Evolutionary conservation across 495 filamentous ascomycete genomes (phyloP), one percentile per base, ranked within the genome.

Genomic region (Podospora pseudocomata): DNA sequence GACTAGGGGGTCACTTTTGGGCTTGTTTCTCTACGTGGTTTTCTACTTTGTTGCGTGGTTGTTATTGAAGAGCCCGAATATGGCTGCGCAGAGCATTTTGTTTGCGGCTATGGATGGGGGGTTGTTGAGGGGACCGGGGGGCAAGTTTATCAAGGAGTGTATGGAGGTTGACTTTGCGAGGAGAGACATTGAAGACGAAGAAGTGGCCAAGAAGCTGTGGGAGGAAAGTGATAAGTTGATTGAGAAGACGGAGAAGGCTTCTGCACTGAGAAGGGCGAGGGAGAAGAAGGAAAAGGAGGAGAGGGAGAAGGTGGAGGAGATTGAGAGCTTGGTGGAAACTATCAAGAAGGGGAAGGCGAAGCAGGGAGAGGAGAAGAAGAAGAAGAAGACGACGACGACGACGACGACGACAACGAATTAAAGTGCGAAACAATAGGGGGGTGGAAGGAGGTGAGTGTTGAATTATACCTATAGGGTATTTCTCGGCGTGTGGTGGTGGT

Each of bases 101-200:
- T 88, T 86, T 68, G 94, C 93, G 3, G 88, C 88, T 2, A 94
- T 97, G 92, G 94, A 97, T 34, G 86, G 83, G 30, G 81, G 82
- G 16, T 84, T 89, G 54, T 86, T 83, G 5, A 84, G 86, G 57
- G 90, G 86, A 4, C 70, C 77, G 19, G 90, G 88, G 1, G 93
- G 92, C 30, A 87, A 85, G 53, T 75, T 94, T 71, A 80, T 98
- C 70, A 97, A 96, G 81, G 95, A 99, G 77, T 97, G 94, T 74
- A 86, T 85, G 63, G 87, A 92, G 78, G 82, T 92, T 23, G 85
- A 87, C 73, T 90, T 84, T 71, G 84, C 87, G 66, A 82, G 90
- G 69, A 79, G 76, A n/a, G 92, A 96, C 72, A 83, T 98, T n/a
- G 82, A 82, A 62, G 89, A 96, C 75, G 92, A 95, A 71, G 85